Percentiles rank a stretch among this genome's conserved stretches.
Evolutionary conservation across 129 eudicot species (phyloP).

Genomic region (Escallonia rubra): DNA sequence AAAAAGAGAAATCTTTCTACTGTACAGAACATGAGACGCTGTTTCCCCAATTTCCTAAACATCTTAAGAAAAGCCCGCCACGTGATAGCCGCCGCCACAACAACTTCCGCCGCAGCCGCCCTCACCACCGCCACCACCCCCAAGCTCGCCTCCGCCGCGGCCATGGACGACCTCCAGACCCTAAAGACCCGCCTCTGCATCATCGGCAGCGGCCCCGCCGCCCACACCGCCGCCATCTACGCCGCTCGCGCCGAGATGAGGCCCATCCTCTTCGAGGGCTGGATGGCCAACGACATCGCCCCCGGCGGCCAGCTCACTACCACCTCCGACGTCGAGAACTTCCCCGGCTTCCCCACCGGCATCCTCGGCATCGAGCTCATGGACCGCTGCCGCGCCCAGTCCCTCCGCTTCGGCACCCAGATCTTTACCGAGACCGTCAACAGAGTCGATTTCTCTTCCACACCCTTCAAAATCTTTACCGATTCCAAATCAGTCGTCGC

Average conservation of each 20-base stretch:
- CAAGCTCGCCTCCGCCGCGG: slow-evolving; percentile 30
- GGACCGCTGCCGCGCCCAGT: slow-evolving; percentile 64
- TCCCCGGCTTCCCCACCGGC: slow-evolving; percentile 89
- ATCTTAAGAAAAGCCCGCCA: slow-evolving; percentile 37
- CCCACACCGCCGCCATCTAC: slow-evolving; percentile 97
- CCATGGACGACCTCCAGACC: slow-evolving; percentile 35
- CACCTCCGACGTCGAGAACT: slow-evolving; percentile 94
- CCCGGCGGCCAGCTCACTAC: slow-evolving; percentile 98
- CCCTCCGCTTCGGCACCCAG: slow-evolving; percentile 66
- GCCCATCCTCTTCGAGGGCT: slow-evolving; percentile 86
- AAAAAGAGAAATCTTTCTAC: too few relatives aligned
- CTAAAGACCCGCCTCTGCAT: slow-evolving; percentile 78
- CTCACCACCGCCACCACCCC: slow-evolving; percentile 23
- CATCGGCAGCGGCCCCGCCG: slow-evolving; percentile 96
- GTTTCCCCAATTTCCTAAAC: slow-evolving; percentile 29
- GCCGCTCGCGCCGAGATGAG: slow-evolving; percentile 91
- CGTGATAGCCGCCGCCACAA: slow-evolving; percentile 29
- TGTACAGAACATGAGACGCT: slow-evolving; percentile 13
- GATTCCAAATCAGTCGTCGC: slow-evolving; percentile 61
- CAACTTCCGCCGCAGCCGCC: slow-evolving; percentile 39
- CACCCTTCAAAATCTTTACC: slow-evolving; percentile 51
- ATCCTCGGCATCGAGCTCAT: slow-evolving; percentile 67
- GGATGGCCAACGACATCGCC: slow-evolving; percentile 98
- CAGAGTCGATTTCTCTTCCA: slow-evolving; percentile 54
- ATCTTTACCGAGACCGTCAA: slow-evolving; percentile 75